Base-by-base conservation (phyloP, 306 rosid genomes). In the Arachis stenosperma region DNA sequence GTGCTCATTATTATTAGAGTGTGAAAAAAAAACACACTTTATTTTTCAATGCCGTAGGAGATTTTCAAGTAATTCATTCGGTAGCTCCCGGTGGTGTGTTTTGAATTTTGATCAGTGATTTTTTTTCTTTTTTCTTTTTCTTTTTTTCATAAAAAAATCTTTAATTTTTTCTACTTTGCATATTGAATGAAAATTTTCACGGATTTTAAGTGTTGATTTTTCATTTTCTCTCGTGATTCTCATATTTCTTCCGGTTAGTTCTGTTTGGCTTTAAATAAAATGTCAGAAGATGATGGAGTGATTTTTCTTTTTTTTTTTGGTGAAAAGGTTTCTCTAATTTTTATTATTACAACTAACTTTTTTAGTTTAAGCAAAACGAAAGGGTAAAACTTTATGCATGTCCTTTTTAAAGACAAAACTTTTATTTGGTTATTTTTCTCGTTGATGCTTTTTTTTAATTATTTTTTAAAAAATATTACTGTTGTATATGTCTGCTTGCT, bases 381-480 rank as follows among this genome's bases (percentile, higher is more conserved):
- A 61, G 59, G 51, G 44, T n/a, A 65, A n/a, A 40, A 70, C 78
- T 75, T 81, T 70, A 67, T 44, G 3, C 5, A 66, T 36, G 39
- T 70, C 39, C 56, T 57, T 70, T 61, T 5, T 10, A 62, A 74
- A 57, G 48, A 69, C n/a, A 48, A 22, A 44, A 1, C 11, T 64
- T 48, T 58, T 53, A 15, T 2, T 41, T 48, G 6, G 44, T 56
- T 40, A 41, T 62, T 65, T n/a, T n/a, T 13, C 39, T 15, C 47
- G 36, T 29, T 42, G 50, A 58, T 58, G 17, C 47, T 80, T 37
- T 29, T 11, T 17, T 15, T 37, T 15, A 69, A 30, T 22, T 11
- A 69, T 17, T 17, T 17, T 17, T 17, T 17, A 22, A 36, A 52
- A 4, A 47, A 43, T 29, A 29, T 58, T 58, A 33, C 9, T 37